Percentiles rank a stretch among this genome's conserved stretches.
Conservation (phyloP, 2,329 filamentous ascomycete genomes). For the Dactylellina leptospora region DNA sequence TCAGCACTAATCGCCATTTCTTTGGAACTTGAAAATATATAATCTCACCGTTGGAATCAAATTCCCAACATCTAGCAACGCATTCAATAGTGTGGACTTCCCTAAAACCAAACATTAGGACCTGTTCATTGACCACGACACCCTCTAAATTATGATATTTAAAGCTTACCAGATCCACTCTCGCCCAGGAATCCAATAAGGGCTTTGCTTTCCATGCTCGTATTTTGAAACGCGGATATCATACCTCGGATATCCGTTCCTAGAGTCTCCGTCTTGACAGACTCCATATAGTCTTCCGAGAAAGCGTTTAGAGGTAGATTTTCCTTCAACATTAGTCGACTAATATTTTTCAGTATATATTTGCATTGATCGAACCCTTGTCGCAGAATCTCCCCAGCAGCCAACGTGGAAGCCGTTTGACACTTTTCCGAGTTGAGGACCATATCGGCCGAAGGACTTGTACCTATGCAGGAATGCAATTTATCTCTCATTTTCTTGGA, state of each 20-base stretch:
- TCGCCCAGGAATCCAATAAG: slow-evolving; percentile 32
- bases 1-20: neutral
- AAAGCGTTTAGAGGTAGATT: no score
- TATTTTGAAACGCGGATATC: slow-evolving; percentile 1
- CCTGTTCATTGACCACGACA: neutral
- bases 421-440: no score
- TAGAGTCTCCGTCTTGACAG: neutral
- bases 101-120: slow-evolving; percentile 1
- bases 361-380: no score
- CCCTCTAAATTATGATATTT: neutral
- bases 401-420: no score
- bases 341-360: no score
- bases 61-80: slow-evolving; percentile 12
- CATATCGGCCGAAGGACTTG: no score
- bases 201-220: slow-evolving; percentile 3
- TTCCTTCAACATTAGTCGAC: no score
- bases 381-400: no score
- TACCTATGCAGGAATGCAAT: no score
- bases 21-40: neutral
- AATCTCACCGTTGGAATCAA: slow-evolving; percentile 26
- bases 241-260: neutral
- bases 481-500: no score
- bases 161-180: slow-evolving; percentile 9
- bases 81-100: slow-evolving; percentile 28
- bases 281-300: neutral